These are phyloP conservation scores for Cercospora berteroae DNA, from an alignment of 2,329 filamentous ascomycete species.

Conservation along the genomic window DNA sequence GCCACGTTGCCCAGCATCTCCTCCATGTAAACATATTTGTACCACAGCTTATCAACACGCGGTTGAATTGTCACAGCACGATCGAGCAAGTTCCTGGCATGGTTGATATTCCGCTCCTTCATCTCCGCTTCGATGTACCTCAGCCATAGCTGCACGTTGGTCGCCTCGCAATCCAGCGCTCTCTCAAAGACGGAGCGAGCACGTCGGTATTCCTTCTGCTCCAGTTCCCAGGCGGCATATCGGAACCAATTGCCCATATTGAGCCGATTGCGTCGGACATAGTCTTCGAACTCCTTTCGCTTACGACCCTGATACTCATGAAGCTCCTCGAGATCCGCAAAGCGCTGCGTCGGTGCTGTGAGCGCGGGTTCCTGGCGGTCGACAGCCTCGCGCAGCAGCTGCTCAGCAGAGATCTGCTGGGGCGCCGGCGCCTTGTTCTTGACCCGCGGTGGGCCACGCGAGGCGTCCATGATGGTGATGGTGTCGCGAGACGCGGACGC, in stretches of 20 bases:
- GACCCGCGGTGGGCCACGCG: slow-evolving; percentile 88
- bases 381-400: slow-evolving; percentile 93
- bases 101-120: slow-evolving; percentile 92
- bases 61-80: slow-evolving; percentile 90
- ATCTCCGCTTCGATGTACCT: slow-evolving; percentile 95
- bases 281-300: slow-evolving; percentile 95
- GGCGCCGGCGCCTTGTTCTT: slow-evolving; percentile 96
- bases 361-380: slow-evolving; percentile 88
- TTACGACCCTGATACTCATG: slow-evolving; percentile 97
- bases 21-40: slow-evolving; percentile 99
- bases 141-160: slow-evolving; percentile 83
- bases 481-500: background rate
- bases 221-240: slow-evolving; percentile 95
- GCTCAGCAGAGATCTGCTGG: slow-evolving; percentile 85
- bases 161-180: slow-evolving; percentile 86
- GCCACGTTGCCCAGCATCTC: slow-evolving; percentile 94
- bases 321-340: slow-evolving; percentile 93
- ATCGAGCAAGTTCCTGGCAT: slow-evolving; percentile 90
- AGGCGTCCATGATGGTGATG: slow-evolving; percentile 68
- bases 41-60: slow-evolving; percentile 94
- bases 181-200: slow-evolving; percentile 92
- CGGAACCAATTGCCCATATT: slow-evolving; percentile 99
- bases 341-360: slow-evolving; percentile 88
- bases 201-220: slow-evolving; percentile 94
- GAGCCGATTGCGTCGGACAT: slow-evolving; percentile 89